These are phyloP conservation scores for Aureobasidium sp. DNA, from an alignment of 2,329 filamentous ascomycete species.

Conservation along the genomic window DNA sequence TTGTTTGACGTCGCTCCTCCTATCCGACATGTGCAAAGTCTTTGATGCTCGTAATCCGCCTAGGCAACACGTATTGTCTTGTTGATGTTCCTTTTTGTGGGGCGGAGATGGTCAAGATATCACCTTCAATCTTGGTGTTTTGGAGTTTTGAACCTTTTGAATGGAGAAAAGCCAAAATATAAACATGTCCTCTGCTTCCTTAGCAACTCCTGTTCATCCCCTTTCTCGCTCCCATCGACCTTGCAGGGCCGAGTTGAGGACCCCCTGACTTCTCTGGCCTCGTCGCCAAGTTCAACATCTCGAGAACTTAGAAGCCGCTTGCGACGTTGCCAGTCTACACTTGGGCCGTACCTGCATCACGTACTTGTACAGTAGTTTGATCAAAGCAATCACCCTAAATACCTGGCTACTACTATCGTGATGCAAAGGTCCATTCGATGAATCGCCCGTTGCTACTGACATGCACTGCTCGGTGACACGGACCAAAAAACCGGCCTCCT, in stretches of 20 bases:
- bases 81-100: background rate
- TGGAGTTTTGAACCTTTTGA: background rate
- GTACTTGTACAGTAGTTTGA: too few species aligned
- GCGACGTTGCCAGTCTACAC: too few species aligned
- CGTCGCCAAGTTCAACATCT: background rate
- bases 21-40: conserved; percentile 47
- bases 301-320: too few species aligned
- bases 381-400: too few species aligned
- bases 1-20: conserved; percentile 43
- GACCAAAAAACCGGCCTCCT: conserved; percentile 19
- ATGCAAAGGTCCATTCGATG: background rate
- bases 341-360: too few species aligned
- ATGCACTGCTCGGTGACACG: background rate
- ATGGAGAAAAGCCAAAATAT: background rate
- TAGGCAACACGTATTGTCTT: conserved; percentile 2
- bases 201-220: background rate
- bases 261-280: conserved; percentile 9
- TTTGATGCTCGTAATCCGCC: background rate
- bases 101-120: too few species aligned
- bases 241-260: conserved; percentile 12
- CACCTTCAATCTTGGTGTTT: too few species aligned
- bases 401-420: too few species aligned
- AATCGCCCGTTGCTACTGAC: background rate
- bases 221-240: conserved; percentile 5
- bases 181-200: background rate